Percentiles rank a stretch among this genome's conserved stretches.
These are phyloP conservation scores for Aspergillus carbonarius DNA, from an alignment of 2,329 filamentous ascomycete species.

Conservation along the genomic window DNA sequence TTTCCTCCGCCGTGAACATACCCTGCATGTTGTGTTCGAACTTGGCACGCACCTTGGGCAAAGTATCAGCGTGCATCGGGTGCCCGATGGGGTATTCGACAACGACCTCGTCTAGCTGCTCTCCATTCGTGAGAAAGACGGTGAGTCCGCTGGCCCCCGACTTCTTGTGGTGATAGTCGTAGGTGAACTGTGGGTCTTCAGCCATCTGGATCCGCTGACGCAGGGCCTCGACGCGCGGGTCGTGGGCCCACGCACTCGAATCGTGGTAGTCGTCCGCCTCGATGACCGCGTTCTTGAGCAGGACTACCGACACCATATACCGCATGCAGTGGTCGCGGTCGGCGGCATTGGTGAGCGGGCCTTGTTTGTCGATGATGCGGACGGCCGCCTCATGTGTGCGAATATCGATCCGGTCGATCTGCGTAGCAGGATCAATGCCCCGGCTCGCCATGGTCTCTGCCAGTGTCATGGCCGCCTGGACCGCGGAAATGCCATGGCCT, in stretches of 20 bases:
- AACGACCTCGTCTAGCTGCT: conserved; percentile 21
- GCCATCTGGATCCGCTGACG: conserved; percentile 22
- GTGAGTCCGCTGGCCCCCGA: conserved; percentile 21
- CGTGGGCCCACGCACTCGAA: conserved; percentile 15
- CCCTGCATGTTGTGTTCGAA: conserved; percentile 20
- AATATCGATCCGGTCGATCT: conserved; percentile 22
- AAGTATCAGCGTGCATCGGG: conserved; percentile 17
- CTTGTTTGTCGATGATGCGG: conserved; percentile 29
- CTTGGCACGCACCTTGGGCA: conserved; percentile 20
- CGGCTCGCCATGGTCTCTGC: conserved; percentile 1
- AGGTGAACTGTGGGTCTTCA: conserved; percentile 26
- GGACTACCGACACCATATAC: conserved; percentile 26
- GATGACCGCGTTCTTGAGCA: conserved; percentile 24
- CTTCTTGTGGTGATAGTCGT: conserved; percentile 22
- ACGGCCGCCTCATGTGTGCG: conserved; percentile 25
- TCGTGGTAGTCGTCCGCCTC: conserved; percentile 23
- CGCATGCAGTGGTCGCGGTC: conserved; percentile 32
- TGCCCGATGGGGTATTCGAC: conserved; percentile 38
- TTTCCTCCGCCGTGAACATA: conserved; percentile 5
- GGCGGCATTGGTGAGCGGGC: conserved; percentile 20
- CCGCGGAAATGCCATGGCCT: conserved; percentile 26
- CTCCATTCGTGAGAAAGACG: conserved; percentile 20
- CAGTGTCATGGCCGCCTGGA: conserved; percentile 25
- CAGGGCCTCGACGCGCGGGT: conserved; percentile 14
- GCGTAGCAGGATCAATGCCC: conserved; percentile 1